Evolutionary conservation across 768 basidiomycete species (phyloP).

Genomic region (Kwoniella dendrophila): DNA sequence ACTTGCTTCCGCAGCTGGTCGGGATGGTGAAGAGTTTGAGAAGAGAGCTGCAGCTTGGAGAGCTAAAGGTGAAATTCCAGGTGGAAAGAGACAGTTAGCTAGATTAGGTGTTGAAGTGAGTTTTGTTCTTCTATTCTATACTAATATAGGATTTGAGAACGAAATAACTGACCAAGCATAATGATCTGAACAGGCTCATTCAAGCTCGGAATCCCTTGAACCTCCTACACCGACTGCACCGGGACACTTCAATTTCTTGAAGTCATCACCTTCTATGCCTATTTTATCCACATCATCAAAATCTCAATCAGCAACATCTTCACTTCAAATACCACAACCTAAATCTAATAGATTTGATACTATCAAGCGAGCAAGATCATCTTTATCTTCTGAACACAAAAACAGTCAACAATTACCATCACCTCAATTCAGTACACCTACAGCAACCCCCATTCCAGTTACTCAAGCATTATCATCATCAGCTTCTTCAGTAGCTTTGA

Average conservation of each 20-base stretch:
- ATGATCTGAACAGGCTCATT: neutral
- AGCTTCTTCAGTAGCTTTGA: conserved; percentile 33
- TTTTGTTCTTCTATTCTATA: neutral
- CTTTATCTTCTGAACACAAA: neutral
- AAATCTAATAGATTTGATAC: no score
- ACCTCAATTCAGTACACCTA: conserved; percentile 3
- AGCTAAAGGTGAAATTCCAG: conserved; percentile 30
- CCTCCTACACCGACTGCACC: conserved; percentile 19
- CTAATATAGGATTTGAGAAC: neutral
- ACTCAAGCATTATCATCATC: conserved; percentile 16
- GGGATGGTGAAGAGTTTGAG: conserved; percentile 28
- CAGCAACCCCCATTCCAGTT: neutral
- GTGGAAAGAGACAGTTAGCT: conserved; percentile 34
- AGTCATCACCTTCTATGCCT: conserved; percentile 18
- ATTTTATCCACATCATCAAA: conserved; percentile 9
- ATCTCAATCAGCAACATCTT: neutral
- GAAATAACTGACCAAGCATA: neutral
- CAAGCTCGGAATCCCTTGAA: neutral
- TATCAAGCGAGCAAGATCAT: neutral
- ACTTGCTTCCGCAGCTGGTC: conserved; percentile 32
- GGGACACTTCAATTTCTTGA: conserved; percentile 8
- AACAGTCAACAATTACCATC: neutral
- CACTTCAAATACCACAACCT: neutral
- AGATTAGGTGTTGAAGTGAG: conserved; percentile 30
- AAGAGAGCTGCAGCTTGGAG: conserved; percentile 24